Percentiles rank a stretch among this genome's conserved stretches.
Conservation (phyloP, 306 rosid species). For the Adenanthera pavonina region DNA sequence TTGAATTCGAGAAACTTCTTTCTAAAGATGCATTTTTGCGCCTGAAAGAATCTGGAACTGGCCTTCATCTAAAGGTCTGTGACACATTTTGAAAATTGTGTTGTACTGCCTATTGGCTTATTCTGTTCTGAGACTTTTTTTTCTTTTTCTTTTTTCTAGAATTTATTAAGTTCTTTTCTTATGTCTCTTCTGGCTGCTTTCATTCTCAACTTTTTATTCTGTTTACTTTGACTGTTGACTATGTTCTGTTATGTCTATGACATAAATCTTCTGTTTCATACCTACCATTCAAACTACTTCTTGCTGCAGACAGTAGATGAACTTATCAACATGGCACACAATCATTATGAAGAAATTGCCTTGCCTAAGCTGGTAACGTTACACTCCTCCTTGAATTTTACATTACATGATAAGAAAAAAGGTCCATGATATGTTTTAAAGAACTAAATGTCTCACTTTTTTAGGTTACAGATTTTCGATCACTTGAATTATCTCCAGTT, state of each 20-base stretch:
- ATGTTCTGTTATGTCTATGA: background rate
- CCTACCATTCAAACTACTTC: conserved; percentile 40
- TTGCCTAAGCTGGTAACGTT: conserved; percentile 89
- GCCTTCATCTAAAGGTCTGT: conserved; percentile 84
- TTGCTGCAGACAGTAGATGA: conserved; percentile 74
- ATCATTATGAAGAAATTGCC: conserved; percentile 85
- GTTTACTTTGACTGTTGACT: background rate
- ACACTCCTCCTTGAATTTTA: background rate
- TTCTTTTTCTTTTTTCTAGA: too few species aligned
- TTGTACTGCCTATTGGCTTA: too few species aligned
- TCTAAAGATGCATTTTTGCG: conserved; percentile 71
- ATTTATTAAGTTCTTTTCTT: background rate
- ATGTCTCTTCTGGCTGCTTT: background rate
- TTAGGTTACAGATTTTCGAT: conserved; percentile 89
- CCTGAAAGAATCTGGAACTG: conserved; percentile 79
- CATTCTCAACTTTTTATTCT: conserved; percentile 7
- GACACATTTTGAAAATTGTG: conserved; percentile 24
- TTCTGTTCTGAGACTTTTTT: too few species aligned
- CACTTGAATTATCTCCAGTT: conserved; percentile 98
- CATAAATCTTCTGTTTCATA: conserved; percentile 12
- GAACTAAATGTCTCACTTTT: conserved; percentile 39
- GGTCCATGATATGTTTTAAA: conserved; percentile 3
- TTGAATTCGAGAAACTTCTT: conserved; percentile 62
- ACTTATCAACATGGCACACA: conserved; percentile 71
- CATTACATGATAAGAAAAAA: background rate